A percentile compares a stretch with the other conserved stretches of the same genome.
These are phyloP conservation scores for Pseudomonodictys pantanalensis DNA, from an alignment of 495 filamentous ascomycete genomes.

Conservation along the genomic window DNA sequence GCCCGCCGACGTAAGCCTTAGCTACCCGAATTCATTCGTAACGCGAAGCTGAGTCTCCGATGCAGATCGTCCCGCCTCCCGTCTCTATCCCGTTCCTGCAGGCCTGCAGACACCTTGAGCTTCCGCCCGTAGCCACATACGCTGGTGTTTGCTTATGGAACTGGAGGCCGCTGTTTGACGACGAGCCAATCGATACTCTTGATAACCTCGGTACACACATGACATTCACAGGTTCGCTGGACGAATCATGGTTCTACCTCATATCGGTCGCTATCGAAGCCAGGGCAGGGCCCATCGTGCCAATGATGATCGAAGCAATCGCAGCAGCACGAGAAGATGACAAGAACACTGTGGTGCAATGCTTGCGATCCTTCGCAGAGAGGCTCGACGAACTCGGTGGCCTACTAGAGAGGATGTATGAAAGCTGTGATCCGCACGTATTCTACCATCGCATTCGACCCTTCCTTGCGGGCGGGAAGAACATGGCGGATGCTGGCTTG, in stretches of 20 bases:
- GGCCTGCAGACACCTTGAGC: slow-evolving; percentile 75
- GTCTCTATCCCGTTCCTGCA: slow-evolving; percentile 79
- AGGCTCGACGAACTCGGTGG: slow-evolving; percentile 76
- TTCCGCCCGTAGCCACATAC: slow-evolving; percentile 94
- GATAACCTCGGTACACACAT: slow-evolving; percentile 79
- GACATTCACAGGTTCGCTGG: slow-evolving; percentile 91
- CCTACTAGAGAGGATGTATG: slow-evolving; percentile 80
- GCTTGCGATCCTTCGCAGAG: slow-evolving; percentile 76
- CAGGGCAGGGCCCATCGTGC: slow-evolving; percentile 81
- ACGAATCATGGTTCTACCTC: slow-evolving; percentile 98
- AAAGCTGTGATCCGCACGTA: slow-evolving; percentile 85
- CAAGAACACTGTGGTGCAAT: slow-evolving; percentile 65
- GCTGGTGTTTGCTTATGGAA: slow-evolving; percentile 93
- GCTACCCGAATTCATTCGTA: neutral
- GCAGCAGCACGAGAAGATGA: slow-evolving; percentile 72
- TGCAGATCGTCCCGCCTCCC: slow-evolving; percentile 75
- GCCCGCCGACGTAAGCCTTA: slow-evolving; percentile 63
- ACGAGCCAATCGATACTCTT: slow-evolving; percentile 74
- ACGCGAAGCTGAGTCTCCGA: slow-evolving; percentile 14
- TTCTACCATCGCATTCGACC: slow-evolving; percentile 94
- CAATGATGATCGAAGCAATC: slow-evolving; percentile 85
- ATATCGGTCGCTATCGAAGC: slow-evolving; percentile 95
- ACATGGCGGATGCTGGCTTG: slow-evolving; percentile 90
- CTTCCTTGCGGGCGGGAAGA: slow-evolving; percentile 92
- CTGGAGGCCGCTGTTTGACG: slow-evolving; percentile 80